Conservation (phyloP, 306 rosid species). For the Lablab purpureus region DNA sequence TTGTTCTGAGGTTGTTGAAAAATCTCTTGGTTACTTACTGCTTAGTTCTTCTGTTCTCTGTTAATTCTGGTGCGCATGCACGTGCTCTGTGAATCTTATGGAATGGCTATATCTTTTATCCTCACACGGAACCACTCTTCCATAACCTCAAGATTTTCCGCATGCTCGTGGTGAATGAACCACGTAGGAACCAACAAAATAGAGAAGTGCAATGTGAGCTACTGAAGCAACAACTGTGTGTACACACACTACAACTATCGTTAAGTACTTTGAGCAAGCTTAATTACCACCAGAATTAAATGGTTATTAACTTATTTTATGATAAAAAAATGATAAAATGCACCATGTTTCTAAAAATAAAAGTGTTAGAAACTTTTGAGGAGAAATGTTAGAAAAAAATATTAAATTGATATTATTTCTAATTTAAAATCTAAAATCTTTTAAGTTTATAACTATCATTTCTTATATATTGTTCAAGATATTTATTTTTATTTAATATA, state of each 20-base stretch:
- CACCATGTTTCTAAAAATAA: background rate
- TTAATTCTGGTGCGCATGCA: background rate
- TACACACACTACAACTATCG: too few relatives aligned
- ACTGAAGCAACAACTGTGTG: background rate
- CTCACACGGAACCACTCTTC: background rate
- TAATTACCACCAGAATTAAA: background rate
- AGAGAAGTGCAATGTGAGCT: background rate
- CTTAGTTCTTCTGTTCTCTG: background rate
- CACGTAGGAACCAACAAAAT: conserved; percentile 1
- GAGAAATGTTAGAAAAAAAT: too few relatives aligned
- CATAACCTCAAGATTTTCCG: background rate
- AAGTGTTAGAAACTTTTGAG: too few relatives aligned
- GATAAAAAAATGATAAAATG: too few relatives aligned
- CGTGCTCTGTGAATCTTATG: background rate
- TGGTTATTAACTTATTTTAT: too few relatives aligned
- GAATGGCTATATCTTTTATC: background rate
- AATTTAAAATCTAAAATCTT: too few relatives aligned
- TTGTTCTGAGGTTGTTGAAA: background rate
- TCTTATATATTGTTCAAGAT: too few relatives aligned
- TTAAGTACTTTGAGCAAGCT: background rate
- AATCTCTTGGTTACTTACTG: background rate
- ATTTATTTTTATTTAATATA: too few relatives aligned
- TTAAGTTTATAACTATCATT: too few relatives aligned
- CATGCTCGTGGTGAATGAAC: background rate
- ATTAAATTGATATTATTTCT: too few relatives aligned